Conservation (phyloP, 2,329 filamentous ascomycete genomes). For the Dryadomyces quercivorus region DNA sequence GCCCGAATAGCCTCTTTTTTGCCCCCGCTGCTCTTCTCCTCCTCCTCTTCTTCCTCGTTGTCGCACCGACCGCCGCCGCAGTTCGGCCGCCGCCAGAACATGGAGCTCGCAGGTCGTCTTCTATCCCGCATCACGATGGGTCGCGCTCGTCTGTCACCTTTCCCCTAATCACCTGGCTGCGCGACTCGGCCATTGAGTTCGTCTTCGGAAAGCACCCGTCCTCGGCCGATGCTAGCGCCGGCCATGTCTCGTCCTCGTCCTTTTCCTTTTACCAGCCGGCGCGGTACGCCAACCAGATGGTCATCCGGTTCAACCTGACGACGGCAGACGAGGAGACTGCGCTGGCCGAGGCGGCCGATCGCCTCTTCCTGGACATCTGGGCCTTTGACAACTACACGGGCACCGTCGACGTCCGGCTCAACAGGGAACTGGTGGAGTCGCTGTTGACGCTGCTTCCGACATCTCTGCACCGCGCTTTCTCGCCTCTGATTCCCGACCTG, state of each 20-base stretch:
- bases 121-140: background rate
- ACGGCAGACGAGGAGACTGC: constrained; percentile 55
- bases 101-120: background rate
- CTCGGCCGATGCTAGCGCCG: background rate
- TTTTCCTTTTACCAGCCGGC: constrained; percentile 13
- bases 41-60: constrained; percentile 1
- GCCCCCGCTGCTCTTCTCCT: background rate
- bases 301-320: constrained; percentile 75
- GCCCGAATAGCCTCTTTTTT: background rate
- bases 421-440: constrained; percentile 63
- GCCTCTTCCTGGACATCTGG: constrained; percentile 84
- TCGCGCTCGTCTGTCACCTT: constrained; percentile 18
- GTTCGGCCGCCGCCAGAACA: background rate
- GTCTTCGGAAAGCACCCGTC: constrained; percentile 34
- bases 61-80: constrained; percentile 1
- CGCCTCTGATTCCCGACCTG: constrained; percentile 68
- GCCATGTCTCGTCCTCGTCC: constrained; percentile 11
- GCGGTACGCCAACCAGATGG: constrained; percentile 66
- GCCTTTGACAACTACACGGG: constrained; percentile 61
- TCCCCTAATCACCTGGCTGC: constrained; percentile 36
- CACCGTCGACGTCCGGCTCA: constrained; percentile 65
- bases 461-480: constrained; percentile 59
- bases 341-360: constrained; percentile 59
- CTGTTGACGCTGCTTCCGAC: constrained; percentile 66
- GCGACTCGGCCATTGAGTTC: constrained; percentile 35